Evolutionary conservation across 306 rosid genomes (phyloP), one percentile per base, ranked within the genome.

Genomic region (Cucurbita maxima): DNA sequence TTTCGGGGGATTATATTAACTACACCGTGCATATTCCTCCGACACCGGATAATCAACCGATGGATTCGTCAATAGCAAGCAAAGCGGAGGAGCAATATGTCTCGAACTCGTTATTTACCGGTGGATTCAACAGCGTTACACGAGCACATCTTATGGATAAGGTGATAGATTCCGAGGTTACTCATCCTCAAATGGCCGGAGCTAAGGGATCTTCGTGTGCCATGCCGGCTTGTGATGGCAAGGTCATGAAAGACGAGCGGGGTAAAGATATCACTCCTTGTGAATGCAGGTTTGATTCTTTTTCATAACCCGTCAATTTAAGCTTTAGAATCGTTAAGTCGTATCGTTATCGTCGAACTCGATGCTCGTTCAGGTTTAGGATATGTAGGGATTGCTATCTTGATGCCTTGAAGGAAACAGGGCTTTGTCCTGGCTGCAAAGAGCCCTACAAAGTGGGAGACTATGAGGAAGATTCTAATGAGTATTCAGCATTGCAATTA

Each of bases 151-250:
- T 92, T 13, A 92, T 92, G 98, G 98, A 92, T 66, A 92, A 88
- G 82, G 98, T 90, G 5, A 92, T 92, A 4, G 96, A 92, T 62
- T 88, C 98, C 0, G 93, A 88, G 75, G 98, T 92, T 0, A 83
- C 67, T 48, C 96, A 92, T 78, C 96, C 98, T 50, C 98, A 92
- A 57, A 92, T 92, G 96, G 98, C 98, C 0, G 98, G 98, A 8
- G 81, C 98, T 64, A 92, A 86, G 77, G 98, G 96, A 16, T 92
- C 98, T 38, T 76, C 93, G 0, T 92, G 96, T 73, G 72, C 86
- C 2, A 83, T 92, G 81, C 85, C 80, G 36, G 83, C 88, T 68
- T 92, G 98, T 75, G 91, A 90, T 81, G 93, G 93, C 41, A 92
- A 88, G 73, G 88, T 88, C 71, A 88, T 92, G 98, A 92, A 83